Conservation (phyloP, 768 basidiomycete species). For the Pisolithus tinctorius region DNA sequence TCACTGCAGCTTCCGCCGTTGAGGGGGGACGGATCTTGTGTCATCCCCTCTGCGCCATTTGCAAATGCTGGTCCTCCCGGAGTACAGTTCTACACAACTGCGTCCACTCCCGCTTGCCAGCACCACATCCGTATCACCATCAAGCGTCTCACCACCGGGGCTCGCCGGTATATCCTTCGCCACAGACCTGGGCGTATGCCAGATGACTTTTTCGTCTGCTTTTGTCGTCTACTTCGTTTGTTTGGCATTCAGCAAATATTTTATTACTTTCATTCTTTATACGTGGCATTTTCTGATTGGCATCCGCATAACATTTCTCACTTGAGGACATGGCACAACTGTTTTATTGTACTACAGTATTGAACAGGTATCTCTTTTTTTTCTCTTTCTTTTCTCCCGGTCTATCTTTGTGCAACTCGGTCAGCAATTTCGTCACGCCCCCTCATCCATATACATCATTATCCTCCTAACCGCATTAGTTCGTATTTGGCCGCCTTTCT, state of each 20-base stretch:
- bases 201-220: conserved; percentile 16
- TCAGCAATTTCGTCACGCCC: no score
- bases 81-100: conserved; percentile 52
- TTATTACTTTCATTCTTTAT: background rate
- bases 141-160: conserved; percentile 24
- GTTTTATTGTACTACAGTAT: background rate
- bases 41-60: conserved; percentile 60
- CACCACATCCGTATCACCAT: background rate
- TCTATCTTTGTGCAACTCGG: background rate
- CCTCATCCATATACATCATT: background rate
- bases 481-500: background rate
- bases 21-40: conserved; percentile 25
- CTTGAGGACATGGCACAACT: background rate
- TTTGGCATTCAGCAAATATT: background rate
- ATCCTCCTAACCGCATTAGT: background rate
- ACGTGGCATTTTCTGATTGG: background rate
- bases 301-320: background rate
- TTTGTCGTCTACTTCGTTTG: conserved; percentile 15
- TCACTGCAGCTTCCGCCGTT: conserved; percentile 30
- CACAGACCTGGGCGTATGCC: conserved; percentile 30
- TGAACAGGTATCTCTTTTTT: background rate
- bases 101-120: background rate
- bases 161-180: conserved; percentile 29
- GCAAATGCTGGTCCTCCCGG: conserved; percentile 85
- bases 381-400: background rate